These are phyloP conservation scores for Phytophthora brassicae DNA, from an alignment of 352 stramenopile genomes.

Conservation along the genomic window DNA sequence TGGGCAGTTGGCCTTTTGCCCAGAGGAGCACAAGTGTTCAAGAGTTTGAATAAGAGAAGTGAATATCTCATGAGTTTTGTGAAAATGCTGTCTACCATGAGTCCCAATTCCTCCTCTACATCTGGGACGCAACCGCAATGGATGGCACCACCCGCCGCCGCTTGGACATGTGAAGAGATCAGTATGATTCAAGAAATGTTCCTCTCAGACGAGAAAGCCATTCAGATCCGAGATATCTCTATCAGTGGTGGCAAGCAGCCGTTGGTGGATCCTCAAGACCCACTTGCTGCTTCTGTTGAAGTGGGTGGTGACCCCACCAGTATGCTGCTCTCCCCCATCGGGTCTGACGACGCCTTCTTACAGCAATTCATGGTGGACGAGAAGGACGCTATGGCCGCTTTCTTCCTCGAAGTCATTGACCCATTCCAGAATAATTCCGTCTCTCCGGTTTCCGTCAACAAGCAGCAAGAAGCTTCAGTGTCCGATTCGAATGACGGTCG, in stretches of 20 bases:
- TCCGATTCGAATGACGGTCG: conserved; percentile 15
- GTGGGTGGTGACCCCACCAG: conserved; percentile 43
- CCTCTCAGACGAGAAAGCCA: conserved; percentile 42
- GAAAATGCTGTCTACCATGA: conserved; percentile 27
- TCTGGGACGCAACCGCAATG: conserved; percentile 26
- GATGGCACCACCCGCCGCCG: conserved; percentile 24
- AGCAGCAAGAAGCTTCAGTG: conserved; percentile 4
- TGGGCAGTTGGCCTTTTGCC: conserved; percentile 34
- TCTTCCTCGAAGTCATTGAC: conserved; percentile 63
- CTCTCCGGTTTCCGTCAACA: no score
- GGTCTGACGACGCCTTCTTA: conserved; percentile 46
- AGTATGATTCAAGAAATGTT: conserved; percentile 61
- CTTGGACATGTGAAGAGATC: conserved; percentile 57
- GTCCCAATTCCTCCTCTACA: conserved; percentile 6
- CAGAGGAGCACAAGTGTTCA: conserved; percentile 23
- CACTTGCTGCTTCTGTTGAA: conserved; percentile 22
- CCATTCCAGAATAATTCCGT: conserved; percentile 44
- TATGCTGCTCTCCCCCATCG: conserved; percentile 62
- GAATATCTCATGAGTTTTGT: conserved; percentile 31
- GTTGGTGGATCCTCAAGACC: conserved; percentile 11
- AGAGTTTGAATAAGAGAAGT: no score
- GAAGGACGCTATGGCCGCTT: conserved; percentile 61
- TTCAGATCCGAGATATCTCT: conserved; percentile 48
- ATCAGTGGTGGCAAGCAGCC: conserved; percentile 26
- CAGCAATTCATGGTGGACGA: conserved; percentile 54